Evolutionary conservation across 768 basidiomycete genomes (phyloP).

Genomic region (Leccinellum luteum): DNA sequence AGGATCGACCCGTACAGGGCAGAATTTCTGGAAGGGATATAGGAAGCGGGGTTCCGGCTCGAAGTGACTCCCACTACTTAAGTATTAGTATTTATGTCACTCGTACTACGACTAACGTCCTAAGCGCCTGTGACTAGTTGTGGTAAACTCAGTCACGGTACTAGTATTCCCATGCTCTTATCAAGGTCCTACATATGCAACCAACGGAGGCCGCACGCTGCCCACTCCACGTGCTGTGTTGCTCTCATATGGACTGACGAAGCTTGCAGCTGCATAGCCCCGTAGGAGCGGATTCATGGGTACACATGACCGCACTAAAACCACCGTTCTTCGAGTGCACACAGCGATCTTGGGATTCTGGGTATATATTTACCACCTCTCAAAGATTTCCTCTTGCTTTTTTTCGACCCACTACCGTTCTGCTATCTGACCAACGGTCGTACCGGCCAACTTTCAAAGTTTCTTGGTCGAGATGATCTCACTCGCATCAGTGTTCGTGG

Average conservation of each 20-base stretch:
- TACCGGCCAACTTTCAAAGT: background rate
- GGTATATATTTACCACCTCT: background rate
- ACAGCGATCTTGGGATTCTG: background rate
- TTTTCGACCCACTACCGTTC: background rate
- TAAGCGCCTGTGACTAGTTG: no score
- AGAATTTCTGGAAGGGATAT: no score
- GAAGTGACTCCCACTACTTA: no score
- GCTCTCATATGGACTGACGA: background rate
- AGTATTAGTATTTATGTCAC: no score
- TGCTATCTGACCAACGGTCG: background rate
- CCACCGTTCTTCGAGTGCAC: background rate
- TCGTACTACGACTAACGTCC: no score
- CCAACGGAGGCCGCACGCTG: background rate
- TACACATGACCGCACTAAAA: background rate
- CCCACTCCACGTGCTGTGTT: background rate
- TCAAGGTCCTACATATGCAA: background rate
- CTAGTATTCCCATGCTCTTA: background rate
- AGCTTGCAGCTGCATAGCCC: background rate
- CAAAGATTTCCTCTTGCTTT: background rate
- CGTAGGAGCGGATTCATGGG: background rate
- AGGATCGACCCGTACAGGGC: no score
- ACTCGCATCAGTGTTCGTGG: conserved; percentile 2
- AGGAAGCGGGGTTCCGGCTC: no score
- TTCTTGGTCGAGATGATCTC: conserved; percentile 11
- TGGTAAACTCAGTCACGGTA: background rate